A percentile compares a stretch with the other conserved stretches of the same genome.
Evolutionary conservation across 495 filamentous ascomycete genomes (phyloP).

Genomic region (Xylaria telfairii): DNA sequence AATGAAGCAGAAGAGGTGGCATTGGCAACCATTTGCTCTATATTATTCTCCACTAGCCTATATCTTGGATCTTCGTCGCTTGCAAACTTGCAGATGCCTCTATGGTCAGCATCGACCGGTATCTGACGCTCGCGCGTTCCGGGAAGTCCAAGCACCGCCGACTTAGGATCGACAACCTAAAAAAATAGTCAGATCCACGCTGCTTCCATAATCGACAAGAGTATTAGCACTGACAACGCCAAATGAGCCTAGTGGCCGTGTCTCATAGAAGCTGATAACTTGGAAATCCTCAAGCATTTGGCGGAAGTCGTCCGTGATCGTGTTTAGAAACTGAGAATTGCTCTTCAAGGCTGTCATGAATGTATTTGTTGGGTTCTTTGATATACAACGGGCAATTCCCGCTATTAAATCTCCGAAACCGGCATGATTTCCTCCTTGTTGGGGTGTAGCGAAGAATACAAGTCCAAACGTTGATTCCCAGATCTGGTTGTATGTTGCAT

Average conservation of each 20-base stretch:
- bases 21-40: conserved; percentile 26
- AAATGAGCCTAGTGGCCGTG: conserved; percentile 24
- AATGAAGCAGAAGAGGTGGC: conserved; percentile 4
- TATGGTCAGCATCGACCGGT: conserved; percentile 35
- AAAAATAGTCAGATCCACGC: conserved; percentile 2
- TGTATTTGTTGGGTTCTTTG: conserved; percentile 34
- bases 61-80: conserved; percentile 35
- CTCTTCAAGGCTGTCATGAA: conserved; percentile 36
- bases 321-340: conserved; percentile 27
- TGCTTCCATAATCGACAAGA: background rate
- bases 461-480: conserved; percentile 35
- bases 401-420: conserved; percentile 33
- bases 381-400: conserved; percentile 33
- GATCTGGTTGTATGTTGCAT: conserved; percentile 31
- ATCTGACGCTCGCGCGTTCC: conserved; percentile 37
- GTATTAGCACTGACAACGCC: conserved; percentile 23
- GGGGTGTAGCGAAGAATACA: conserved; percentile 34
- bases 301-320: conserved; percentile 34
- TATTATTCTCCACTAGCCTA: conserved; percentile 33
- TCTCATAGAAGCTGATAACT: conserved; percentile 41
- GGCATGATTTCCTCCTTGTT: conserved; percentile 33
- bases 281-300: conserved; percentile 36
- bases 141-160: conserved; percentile 37
- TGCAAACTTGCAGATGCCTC: conserved; percentile 37
- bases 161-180: conserved; percentile 38